phyloP scores from a whole-genome alignment of 345 rosid genomes.

The Hibiscus tridactylites region DNA sequence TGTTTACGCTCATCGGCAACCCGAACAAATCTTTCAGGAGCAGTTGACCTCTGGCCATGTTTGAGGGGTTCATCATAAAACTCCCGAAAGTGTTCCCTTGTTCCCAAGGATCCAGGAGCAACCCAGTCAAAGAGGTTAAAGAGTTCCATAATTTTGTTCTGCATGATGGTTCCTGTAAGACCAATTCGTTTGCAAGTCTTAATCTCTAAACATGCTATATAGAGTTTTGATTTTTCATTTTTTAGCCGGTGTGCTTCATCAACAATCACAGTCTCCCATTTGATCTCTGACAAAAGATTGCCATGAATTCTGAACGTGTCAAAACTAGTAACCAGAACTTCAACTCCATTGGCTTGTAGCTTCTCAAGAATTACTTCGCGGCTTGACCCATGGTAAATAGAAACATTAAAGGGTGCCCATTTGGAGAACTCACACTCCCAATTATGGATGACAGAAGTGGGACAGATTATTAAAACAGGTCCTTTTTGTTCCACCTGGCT shows the following conservation, averaged over 20 bases:
- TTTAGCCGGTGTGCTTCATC: constrained; percentile 93
- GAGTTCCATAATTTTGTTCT: constrained; percentile 85
- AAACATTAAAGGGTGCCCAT: constrained; percentile 71
- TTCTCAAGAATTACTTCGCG: constrained; percentile 73
- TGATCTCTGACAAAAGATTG: constrained; percentile 45
- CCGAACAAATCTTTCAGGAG: constrained; percentile 67
- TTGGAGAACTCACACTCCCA: constrained; percentile 89
- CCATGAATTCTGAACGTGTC: constrained; percentile 81
- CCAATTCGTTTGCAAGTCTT: constrained; percentile 62
- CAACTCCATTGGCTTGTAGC: constrained; percentile 51
- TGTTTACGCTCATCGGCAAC: constrained; percentile 77
- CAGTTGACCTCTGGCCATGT: constrained; percentile 83
- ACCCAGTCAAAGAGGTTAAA: constrained; percentile 92
- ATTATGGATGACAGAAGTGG: constrained; percentile 80
- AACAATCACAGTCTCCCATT: constrained; percentile 83
- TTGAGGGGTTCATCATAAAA: constrained; percentile 82
- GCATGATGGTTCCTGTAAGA: constrained; percentile 89
- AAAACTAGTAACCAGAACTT: constrained; percentile 77
- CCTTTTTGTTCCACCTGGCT: constrained; percentile 30
- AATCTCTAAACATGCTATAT: constrained; percentile 57
- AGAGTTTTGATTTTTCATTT: constrained; percentile 87
- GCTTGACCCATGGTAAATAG: constrained; percentile 69
- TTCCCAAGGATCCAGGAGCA: constrained; percentile 75
- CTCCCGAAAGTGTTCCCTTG: constrained; percentile 81
- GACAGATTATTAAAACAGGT: constrained; percentile 69